Evolutionary conservation across 2,329 filamentous ascomycete species (phyloP).

Genomic region (Uncinocarpus reesii): DNA sequence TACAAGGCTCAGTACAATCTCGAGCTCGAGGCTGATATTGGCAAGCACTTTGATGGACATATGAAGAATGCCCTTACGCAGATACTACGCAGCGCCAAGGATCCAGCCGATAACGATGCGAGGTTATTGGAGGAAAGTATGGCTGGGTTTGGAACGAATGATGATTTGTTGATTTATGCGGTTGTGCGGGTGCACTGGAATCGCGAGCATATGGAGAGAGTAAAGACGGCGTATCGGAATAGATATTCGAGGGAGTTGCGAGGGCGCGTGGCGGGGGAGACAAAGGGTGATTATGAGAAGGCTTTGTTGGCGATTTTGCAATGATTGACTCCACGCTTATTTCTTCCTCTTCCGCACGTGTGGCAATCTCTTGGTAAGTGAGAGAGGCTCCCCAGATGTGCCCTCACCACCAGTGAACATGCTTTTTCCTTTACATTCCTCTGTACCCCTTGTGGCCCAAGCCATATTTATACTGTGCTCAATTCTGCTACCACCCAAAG

Average conservation of each 20-base stretch:
- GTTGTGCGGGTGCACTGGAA: constrained; percentile 80
- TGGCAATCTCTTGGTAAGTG: too few species aligned
- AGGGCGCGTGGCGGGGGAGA: constrained; percentile 66
- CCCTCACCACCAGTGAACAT: too few species aligned
- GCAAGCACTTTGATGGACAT: constrained; percentile 78
- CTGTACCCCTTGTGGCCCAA: background rate
- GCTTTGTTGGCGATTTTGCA: constrained; percentile 59
- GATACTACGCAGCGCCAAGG: constrained; percentile 65
- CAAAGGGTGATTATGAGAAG: constrained; percentile 69
- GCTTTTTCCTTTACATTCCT: background rate
- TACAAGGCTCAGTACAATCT: constrained; percentile 65
- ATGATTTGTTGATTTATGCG: constrained; percentile 65
- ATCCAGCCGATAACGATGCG: constrained; percentile 70
- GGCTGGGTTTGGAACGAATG: constrained; percentile 78
- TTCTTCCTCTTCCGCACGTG: background rate
- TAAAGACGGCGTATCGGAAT: constrained; percentile 66
- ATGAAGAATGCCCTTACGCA: constrained; percentile 77
- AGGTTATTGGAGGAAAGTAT: constrained; percentile 74
- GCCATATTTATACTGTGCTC: too few species aligned
- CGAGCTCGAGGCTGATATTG: constrained; percentile 61
- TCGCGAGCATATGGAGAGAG: constrained; percentile 58
- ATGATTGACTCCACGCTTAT: constrained; percentile 19
- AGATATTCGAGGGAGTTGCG: constrained; percentile 58
- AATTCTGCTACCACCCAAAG: too few species aligned
- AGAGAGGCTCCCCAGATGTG: too few species aligned